A percentile compares a stretch with the other conserved stretches of the same genome.
Conservation (phyloP, 306 rosid species). For the Begonia peltatifolia region DNA sequence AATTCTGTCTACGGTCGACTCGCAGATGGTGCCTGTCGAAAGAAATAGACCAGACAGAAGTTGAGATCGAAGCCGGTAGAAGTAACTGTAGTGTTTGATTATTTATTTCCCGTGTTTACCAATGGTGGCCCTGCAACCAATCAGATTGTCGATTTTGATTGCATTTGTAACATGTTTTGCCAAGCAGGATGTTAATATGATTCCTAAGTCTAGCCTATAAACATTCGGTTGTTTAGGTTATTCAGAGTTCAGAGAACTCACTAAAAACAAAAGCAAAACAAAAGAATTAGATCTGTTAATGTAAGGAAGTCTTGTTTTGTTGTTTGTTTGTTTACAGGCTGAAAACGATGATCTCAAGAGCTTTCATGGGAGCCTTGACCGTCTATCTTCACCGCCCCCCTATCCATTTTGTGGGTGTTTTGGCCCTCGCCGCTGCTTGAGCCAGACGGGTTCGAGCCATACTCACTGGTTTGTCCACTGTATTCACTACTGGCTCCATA, state of each 20-base stretch:
- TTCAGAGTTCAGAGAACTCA: too few species aligned
- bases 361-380: too few species aligned
- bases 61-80: constrained; percentile 23
- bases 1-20: constrained; percentile 43
- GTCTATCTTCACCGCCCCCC: constrained; percentile 13
- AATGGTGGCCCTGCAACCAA: constrained; percentile 15
- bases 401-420: constrained; percentile 67
- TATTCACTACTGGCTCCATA: constrained; percentile 76
- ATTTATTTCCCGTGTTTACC: constrained; percentile 12
- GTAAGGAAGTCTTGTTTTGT: too few species aligned
- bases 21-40: constrained; percentile 29
- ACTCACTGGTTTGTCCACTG: constrained; percentile 74
- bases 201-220: too few species aligned
- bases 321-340: too few species aligned
- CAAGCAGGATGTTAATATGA: not conserved
- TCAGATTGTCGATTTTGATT: constrained; percentile 20
- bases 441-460: constrained; percentile 74
- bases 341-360: too few species aligned
- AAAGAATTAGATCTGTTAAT: too few species aligned
- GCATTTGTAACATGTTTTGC: constrained; percentile 18
- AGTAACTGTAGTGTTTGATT: constrained; percentile 12
- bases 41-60: constrained; percentile 35
- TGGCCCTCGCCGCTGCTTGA: constrained; percentile 71
- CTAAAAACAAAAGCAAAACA: too few species aligned
- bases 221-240: too few species aligned